These are phyloP conservation scores for Penicillium dipodomyicola DNA, from an alignment of 495 filamentous ascomycete species.

Conservation along the genomic window DNA sequence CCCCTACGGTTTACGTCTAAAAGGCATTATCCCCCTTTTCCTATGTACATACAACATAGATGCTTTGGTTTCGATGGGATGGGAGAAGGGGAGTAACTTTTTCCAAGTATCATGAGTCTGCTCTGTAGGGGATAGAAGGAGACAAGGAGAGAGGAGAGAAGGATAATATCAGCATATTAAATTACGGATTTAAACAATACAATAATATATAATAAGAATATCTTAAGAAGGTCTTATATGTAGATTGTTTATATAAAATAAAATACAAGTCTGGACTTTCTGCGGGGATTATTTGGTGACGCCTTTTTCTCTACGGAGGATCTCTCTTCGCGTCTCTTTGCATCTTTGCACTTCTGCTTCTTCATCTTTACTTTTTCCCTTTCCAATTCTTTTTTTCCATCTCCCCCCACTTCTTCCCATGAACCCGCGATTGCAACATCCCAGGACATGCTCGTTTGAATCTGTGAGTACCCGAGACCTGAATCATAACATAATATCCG, in stretches of 20 bases:
- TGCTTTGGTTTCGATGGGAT: neutral
- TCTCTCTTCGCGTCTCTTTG: neutral
- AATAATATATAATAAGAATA: neutral
- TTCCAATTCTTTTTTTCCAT: neutral
- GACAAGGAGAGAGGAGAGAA: neutral
- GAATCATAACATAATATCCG: neutral
- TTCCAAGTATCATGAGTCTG: no score
- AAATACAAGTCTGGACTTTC: neutral
- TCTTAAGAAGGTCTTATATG: no score
- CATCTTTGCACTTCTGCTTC: neutral
- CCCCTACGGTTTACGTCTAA: neutral
- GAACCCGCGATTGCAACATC: conserved; percentile 21
- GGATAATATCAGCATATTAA: neutral
- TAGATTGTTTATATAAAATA: no score
- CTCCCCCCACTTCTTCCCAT: neutral
- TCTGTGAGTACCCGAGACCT: conserved; percentile 24
- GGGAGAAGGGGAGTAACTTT: neutral
- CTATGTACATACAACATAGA: no score
- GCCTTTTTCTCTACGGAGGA: neutral
- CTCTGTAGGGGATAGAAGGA: neutral
- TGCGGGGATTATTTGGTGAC: neutral
- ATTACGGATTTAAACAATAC: neutral
- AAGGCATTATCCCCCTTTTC: neutral
- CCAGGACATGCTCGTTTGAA: conserved; percentile 17
- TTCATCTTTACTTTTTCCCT: conserved; percentile 1